Percentiles rank a stretch among this genome's conserved stretches.
These are phyloP conservation scores for Litsea cubeba DNA, from an alignment of 164 flowering plant species.

Conservation along the genomic window DNA sequence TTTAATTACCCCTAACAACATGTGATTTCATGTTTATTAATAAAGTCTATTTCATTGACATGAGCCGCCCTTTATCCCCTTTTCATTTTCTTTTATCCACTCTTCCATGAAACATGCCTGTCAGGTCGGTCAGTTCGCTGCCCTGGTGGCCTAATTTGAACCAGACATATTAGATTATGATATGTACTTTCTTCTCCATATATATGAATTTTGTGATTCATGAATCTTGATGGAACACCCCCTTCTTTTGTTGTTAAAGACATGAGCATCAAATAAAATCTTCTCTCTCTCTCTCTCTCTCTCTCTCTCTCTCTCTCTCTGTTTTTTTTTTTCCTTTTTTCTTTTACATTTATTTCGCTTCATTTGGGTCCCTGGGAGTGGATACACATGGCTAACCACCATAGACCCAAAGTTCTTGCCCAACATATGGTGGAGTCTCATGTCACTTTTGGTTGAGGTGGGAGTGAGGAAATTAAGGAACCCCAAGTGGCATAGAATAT, in stretches of 20 bases:
- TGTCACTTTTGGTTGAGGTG: slow-evolving; percentile 29
- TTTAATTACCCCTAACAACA: background rate
- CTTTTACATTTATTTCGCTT: background rate
- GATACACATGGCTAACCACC: background rate
- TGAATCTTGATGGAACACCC: background rate
- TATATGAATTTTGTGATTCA: no score
- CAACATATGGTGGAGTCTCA: background rate
- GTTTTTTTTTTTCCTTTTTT: background rate
- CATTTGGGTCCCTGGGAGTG: background rate
- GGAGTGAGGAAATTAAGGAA: slow-evolving; percentile 16
- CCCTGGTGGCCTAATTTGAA: background rate
- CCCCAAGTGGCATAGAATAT: slow-evolving; percentile 10
- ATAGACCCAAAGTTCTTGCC: background rate
- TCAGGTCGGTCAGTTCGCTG: background rate
- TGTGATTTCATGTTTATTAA: background rate
- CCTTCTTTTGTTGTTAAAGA: background rate
- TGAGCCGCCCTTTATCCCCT: background rate
- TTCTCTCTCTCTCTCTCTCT: no score
- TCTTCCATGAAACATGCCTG: background rate
- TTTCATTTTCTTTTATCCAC: background rate
- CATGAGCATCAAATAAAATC: background rate
- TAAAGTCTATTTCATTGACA: background rate
- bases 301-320: no score
- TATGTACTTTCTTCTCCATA: no score
- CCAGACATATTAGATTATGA: slow-evolving; percentile 3